Evolutionary conservation across 2,329 filamentous ascomycete species (phyloP).

Genomic region (Pezicula carpinea): DNA sequence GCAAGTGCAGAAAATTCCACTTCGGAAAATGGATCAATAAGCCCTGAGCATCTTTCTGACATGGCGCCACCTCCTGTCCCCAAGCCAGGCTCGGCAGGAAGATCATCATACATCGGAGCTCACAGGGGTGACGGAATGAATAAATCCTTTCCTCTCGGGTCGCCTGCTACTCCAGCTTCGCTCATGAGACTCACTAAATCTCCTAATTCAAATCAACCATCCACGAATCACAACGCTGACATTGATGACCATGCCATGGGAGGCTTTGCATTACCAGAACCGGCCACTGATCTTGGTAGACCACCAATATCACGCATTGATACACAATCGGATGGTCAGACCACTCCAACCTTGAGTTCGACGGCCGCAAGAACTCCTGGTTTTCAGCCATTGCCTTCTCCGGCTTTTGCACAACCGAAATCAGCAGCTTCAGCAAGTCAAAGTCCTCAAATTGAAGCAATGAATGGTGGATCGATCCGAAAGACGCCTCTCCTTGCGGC

Average conservation of each 20-base stretch:
- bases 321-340: constrained; percentile 44
- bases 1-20: constrained; percentile 42
- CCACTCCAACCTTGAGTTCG: constrained; percentile 50
- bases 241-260: constrained; percentile 53
- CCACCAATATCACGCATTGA: constrained; percentile 46
- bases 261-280: constrained; percentile 68
- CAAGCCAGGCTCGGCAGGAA: constrained; percentile 56
- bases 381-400: constrained; percentile 39
- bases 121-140: constrained; percentile 40
- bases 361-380: constrained; percentile 28
- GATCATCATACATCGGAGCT: constrained; percentile 63
- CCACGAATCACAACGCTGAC: constrained; percentile 40
- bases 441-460: constrained; percentile 48
- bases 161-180: constrained; percentile 81
- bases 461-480: constrained; percentile 38
- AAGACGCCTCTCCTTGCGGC: constrained; percentile 51
- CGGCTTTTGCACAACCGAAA: constrained; percentile 28
- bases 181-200: constrained; percentile 66
- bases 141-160: constrained; percentile 26
- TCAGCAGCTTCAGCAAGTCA: constrained; percentile 41
- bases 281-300: constrained; percentile 47
- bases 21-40: constrained; percentile 58
- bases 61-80: constrained; percentile 68
- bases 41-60: constrained; percentile 57
- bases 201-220: constrained; percentile 27